phyloP scores from a whole-genome alignment of 495 filamentous ascomycete species.

The Saxophila tyrrhenica region DNA sequence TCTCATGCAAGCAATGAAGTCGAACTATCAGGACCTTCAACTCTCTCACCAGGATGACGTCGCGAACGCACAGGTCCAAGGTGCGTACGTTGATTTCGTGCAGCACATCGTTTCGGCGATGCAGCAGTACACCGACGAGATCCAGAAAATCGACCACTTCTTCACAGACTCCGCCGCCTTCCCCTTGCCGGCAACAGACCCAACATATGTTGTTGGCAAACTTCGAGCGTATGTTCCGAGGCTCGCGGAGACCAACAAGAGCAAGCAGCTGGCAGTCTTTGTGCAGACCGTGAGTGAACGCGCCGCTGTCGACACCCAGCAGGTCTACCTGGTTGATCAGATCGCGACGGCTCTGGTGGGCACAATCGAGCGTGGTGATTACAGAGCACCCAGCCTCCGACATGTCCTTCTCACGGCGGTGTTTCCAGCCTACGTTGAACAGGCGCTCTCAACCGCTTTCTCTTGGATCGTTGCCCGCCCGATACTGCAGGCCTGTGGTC shows the following conservation, averaged over 20 bases:
- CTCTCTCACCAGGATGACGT: not conserved
- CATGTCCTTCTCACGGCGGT: conserved; percentile 46
- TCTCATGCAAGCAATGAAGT: conserved; percentile 58
- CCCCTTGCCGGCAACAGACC: conserved; percentile 53
- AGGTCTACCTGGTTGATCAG: conserved; percentile 47
- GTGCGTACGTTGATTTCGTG: conserved; percentile 57
- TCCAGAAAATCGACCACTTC: conserved; percentile 51
- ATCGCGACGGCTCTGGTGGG: conserved; percentile 45
- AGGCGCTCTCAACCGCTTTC: conserved; percentile 36
- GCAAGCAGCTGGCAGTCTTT: conserved; percentile 50
- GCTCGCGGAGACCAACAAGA: conserved; percentile 38
- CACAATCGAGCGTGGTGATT: conserved; percentile 36
- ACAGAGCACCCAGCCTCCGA: conserved; percentile 41
- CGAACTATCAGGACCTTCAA: conserved; percentile 52
- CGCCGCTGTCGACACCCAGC: conserved; percentile 50
- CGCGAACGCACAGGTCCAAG: conserved; percentile 24
- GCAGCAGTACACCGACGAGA: conserved; percentile 54
- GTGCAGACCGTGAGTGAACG: conserved; percentile 53
- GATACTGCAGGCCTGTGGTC: conserved; percentile 39
- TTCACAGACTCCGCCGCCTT: conserved; percentile 57
- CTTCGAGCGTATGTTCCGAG: conserved; percentile 54
- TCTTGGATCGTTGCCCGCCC: conserved; percentile 51
- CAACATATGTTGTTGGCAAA: conserved; percentile 56
- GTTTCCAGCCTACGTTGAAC: conserved; percentile 54
- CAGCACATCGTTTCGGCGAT: conserved; percentile 51